phyloP scores from a whole-genome alignment of 2,329 filamentous ascomycete species.

The Colletotrichum sublineola region DNA sequence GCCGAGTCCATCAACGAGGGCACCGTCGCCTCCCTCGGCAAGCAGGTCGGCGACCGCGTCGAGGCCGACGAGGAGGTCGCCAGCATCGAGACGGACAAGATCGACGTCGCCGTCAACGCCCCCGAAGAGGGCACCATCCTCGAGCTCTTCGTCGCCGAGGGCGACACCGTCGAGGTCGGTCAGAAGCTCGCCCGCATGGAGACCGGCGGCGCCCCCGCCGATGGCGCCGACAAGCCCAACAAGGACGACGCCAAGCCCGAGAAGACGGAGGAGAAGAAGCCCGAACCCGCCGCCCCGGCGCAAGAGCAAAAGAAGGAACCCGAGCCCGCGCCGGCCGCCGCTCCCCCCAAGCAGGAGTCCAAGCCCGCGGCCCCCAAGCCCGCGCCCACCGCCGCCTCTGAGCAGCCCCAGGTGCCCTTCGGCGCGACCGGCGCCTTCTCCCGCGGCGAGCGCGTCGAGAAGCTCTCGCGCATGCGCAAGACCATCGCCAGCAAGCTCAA shows the following conservation, averaged over 20 bases:
- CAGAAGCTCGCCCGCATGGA: slow-evolving; percentile 50
- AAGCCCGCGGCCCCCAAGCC: slow-evolving; percentile 31
- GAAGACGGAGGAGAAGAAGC: slow-evolving; percentile 29
- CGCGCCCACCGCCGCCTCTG: slow-evolving; percentile 5
- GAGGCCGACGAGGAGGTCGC: slow-evolving; percentile 51
- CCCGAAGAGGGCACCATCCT: slow-evolving; percentile 46
- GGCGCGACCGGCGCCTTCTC: slow-evolving; percentile 33
- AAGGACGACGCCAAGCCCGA: slow-evolving; percentile 30
- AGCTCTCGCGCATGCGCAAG: slow-evolving; percentile 78
- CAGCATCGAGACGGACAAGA: slow-evolving; percentile 53
- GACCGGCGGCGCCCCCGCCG: slow-evolving; percentile 43
- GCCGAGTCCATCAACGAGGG: slow-evolving; percentile 52
- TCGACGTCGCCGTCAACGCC: slow-evolving; percentile 50
- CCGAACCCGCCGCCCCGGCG: slow-evolving; percentile 25
- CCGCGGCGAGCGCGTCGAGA: slow-evolving; percentile 44
- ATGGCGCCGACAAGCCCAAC: slow-evolving; percentile 17
- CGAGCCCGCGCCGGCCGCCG: slow-evolving; percentile 12
- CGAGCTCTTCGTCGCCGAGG: slow-evolving; percentile 50
- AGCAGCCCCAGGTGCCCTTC: slow-evolving; percentile 20
- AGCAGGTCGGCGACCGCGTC: slow-evolving; percentile 49
- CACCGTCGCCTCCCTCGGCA: slow-evolving; percentile 47
- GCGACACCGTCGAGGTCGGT: slow-evolving; percentile 51
- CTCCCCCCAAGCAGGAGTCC: slow-evolving; percentile 35
- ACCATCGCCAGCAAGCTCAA: slow-evolving; percentile 78
- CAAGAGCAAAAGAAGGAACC: slow-evolving; percentile 37